A percentile compares a stretch with the other conserved stretches of the same genome.
phyloP scores from a whole-genome alignment of 345 rosid genomes.

The Boechera divaricarpa region DNA sequence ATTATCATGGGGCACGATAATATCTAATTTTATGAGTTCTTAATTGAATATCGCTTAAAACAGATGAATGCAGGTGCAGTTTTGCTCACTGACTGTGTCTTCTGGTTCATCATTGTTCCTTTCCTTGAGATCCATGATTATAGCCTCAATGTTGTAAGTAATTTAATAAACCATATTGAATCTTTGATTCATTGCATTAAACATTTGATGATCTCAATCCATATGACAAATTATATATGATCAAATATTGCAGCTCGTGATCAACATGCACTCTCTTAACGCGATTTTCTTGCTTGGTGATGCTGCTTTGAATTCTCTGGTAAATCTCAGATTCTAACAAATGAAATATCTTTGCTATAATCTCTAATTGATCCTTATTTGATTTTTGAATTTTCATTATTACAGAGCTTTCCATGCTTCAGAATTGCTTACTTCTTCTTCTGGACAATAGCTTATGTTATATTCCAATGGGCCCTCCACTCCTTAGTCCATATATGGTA shows the following conservation, averaged over 20 bases:
- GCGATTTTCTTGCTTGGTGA: slow-evolving; percentile 81
- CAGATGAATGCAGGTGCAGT: slow-evolving; percentile 99
- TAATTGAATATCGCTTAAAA: slow-evolving; percentile 25
- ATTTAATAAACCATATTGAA: background rate
- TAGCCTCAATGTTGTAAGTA: slow-evolving; percentile 73
- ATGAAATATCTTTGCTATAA: background rate
- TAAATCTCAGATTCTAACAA: slow-evolving; percentile 34
- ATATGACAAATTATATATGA: background rate
- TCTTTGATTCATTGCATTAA: background rate
- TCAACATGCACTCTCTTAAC: slow-evolving; percentile 86
- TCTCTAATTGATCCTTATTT: background rate
- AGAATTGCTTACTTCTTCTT: slow-evolving; percentile 87
- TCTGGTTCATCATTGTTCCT: slow-evolving; percentile 94
- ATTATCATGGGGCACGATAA: background rate
- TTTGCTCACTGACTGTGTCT: slow-evolving; percentile 89
- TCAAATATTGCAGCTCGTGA: slow-evolving; percentile 59
- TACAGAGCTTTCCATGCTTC: slow-evolving; percentile 88
- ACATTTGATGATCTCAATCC: background rate
- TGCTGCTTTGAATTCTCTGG: slow-evolving; percentile 82
- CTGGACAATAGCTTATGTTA: slow-evolving; percentile 82
- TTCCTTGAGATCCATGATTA: slow-evolving; percentile 81
- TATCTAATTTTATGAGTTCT: slow-evolving; percentile 1
- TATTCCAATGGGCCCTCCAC: slow-evolving; percentile 89
- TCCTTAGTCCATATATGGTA: slow-evolving; percentile 77
- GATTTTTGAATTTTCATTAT: slow-evolving; percentile 5